Base-by-base conservation (phyloP, 139 green algal species). In the Tetraselmis chui region DNA sequence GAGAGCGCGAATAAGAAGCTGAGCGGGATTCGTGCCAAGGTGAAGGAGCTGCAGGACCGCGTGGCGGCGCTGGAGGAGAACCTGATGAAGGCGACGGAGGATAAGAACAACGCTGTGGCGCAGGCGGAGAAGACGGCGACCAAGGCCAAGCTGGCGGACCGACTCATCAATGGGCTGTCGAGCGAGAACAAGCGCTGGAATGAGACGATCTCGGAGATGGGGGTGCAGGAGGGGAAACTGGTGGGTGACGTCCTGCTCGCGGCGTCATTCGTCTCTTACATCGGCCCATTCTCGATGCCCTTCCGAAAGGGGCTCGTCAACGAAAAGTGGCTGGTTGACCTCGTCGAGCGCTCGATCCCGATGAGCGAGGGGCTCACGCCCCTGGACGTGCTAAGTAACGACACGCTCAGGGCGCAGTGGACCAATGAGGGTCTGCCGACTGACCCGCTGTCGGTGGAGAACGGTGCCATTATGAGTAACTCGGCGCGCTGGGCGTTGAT, bases 181-280 rank as follows among this genome's bases (percentile, higher is more conserved):
- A 90, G 93, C 31, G 95, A 98, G 89, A 96, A 93, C 77, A 87
- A 94, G 30, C 91, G 95, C 31, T 98, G 95, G 95, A 93, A 80
- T 29, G 87, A 91, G 28, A 91, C 92, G 83, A 95, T 98, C 32
- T 84, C 23, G 78, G 76, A 1, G 88, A 91, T 59, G 78, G 85
- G 11, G 1, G 45, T 45, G 0, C 59, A 87, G 28, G 87, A 92
- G 84, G 84, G 82, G 28, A 88, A 87, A 77, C 88, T 95, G 32
- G 83, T 95, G 23, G 95, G 95, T n/a, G 92, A 98, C 78, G 91
- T 92, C 28, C 85, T 97, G 67, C 85, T 98, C 28, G 87, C 92
- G 0, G 83, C 93, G 2, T 85, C 92, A 1, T 98, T 98, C 89
- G 93, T 97, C 1, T 92, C 88, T 1, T 98, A 98, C 83, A 92